Evolutionary conservation across 2,329 filamentous ascomycete genomes (phyloP).

Genomic region (Chrysoporthe cubensis): DNA sequence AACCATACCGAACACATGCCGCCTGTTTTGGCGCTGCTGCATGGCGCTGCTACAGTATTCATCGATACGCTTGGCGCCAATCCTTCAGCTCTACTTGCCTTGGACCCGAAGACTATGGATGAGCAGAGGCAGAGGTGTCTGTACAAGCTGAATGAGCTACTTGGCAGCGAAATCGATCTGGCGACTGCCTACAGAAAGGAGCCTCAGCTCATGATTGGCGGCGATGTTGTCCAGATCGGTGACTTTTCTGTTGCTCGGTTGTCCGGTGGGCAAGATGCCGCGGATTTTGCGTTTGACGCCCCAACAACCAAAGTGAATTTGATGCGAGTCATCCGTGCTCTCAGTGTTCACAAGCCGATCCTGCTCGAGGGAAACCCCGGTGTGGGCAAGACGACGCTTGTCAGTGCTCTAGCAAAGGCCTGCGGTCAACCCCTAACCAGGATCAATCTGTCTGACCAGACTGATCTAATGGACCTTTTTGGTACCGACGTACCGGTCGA

Average conservation of each 20-base stretch:
- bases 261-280: conserved; percentile 52
- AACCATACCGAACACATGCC: conserved; percentile 64
- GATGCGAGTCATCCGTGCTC: conserved; percentile 85
- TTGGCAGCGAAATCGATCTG: conserved; percentile 65
- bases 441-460: conserved; percentile 98
- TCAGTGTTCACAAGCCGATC: conserved; percentile 89
- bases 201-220: conserved; percentile 60
- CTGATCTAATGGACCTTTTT: conserved; percentile 95
- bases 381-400: conserved; percentile 94
- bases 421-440: conserved; percentile 83
- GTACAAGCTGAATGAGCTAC: conserved; percentile 68
- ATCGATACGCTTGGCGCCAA: conserved; percentile 95
- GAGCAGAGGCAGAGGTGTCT: conserved; percentile 76
- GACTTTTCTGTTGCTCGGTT: conserved; percentile 70
- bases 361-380: conserved; percentile 96
- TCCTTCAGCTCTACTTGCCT: conserved; percentile 82
- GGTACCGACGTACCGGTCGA: conserved; percentile 95
- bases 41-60: conserved; percentile 94
- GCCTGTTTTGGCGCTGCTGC: conserved; percentile 58
- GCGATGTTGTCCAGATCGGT: conserved; percentile 67
- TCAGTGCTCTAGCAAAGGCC: conserved; percentile 79
- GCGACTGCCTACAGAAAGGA: conserved; percentile 65
- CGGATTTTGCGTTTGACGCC: conserved; percentile 79
- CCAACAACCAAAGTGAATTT: conserved; percentile 89
- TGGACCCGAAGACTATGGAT: conserved; percentile 69